Percentiles rank a stretch among this genome's conserved stretches.
Evolutionary conservation across 306 rosid species (phyloP).

Genomic region (Quercus engelmannii): DNA sequence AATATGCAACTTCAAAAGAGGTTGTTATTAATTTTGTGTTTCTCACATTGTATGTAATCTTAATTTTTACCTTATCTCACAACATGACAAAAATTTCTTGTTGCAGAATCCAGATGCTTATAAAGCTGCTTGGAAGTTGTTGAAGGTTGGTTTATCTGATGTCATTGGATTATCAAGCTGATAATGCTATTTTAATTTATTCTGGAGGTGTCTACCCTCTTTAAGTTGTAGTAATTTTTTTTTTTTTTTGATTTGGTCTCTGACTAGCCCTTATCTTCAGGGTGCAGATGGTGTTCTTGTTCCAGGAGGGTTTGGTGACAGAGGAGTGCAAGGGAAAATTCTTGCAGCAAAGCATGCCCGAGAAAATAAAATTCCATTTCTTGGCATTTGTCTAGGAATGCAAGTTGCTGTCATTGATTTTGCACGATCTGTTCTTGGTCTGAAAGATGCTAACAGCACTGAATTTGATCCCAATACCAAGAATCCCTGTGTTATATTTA

Average conservation of each 20-base stretch:
- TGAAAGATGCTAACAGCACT: slow-evolving; percentile 78
- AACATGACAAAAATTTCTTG: slow-evolving; percentile 6
- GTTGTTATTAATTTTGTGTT: slow-evolving; percentile 29
- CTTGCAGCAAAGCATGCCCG: slow-evolving; percentile 89
- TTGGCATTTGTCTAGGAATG: slow-evolving; percentile 94
- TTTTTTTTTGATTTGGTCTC: not conserved
- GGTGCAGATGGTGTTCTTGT: slow-evolving; percentile 84
- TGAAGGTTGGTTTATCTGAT: slow-evolving; percentile 51
- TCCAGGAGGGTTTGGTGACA: slow-evolving; percentile 96
- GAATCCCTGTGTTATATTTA: slow-evolving; percentile 76
- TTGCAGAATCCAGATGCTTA: slow-evolving; percentile 59
- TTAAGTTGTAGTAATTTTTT: not conserved
- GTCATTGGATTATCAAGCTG: not conserved
- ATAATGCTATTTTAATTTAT: not conserved
- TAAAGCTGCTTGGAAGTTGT: slow-evolving; percentile 75
- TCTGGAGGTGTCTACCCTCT: not conserved
- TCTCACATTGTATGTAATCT: not conserved
- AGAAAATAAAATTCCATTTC: slow-evolving; percentile 69
- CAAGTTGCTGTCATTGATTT: slow-evolving; percentile 88
- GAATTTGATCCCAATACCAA: slow-evolving; percentile 73
- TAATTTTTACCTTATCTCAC: slow-evolving; percentile 4
- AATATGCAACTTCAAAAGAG: slow-evolving; percentile 48
- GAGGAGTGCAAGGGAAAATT: slow-evolving; percentile 91
- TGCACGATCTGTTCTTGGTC: slow-evolving; percentile 80
- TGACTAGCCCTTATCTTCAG: slow-evolving; percentile 42